Evolutionary conservation across 2,329 filamentous ascomycete genomes (phyloP).

Genomic region (Botrytis tulipae): DNA sequence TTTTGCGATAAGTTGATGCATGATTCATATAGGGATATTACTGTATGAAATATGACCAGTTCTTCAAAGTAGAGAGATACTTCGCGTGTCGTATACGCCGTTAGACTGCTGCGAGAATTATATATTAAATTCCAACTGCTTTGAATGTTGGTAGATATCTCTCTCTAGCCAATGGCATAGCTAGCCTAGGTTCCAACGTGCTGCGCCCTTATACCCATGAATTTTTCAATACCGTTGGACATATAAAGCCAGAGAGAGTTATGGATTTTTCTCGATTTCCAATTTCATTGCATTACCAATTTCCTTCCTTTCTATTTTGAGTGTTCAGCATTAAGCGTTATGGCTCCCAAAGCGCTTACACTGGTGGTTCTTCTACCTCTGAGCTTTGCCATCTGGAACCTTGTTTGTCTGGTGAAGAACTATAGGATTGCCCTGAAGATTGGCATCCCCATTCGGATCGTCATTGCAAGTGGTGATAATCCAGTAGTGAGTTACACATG

Average conservation of each 20-base stretch:
- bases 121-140: background rate
- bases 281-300: background rate
- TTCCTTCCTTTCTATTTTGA: background rate
- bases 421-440: background rate
- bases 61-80: background rate
- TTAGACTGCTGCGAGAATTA: background rate
- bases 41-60: background rate
- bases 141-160: background rate
- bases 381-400: constrained; percentile 1
- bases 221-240: background rate
- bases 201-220: background rate
- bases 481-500: background rate
- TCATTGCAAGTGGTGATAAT: constrained; percentile 16
- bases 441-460: background rate
- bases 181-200: background rate
- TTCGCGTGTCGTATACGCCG: background rate
- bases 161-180: background rate
- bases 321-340: background rate
- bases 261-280: background rate
- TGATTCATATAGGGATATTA: background rate
- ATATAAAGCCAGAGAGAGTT: background rate
- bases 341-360: background rate
- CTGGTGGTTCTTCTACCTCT: background rate
- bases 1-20: background rate
- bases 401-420: background rate